Percentiles rank a stretch among this genome's conserved stretches.
These are phyloP conservation scores for Fomes fomentarius DNA, from an alignment of 1,284 basidiomycete genomes.

Conservation along the genomic window DNA sequence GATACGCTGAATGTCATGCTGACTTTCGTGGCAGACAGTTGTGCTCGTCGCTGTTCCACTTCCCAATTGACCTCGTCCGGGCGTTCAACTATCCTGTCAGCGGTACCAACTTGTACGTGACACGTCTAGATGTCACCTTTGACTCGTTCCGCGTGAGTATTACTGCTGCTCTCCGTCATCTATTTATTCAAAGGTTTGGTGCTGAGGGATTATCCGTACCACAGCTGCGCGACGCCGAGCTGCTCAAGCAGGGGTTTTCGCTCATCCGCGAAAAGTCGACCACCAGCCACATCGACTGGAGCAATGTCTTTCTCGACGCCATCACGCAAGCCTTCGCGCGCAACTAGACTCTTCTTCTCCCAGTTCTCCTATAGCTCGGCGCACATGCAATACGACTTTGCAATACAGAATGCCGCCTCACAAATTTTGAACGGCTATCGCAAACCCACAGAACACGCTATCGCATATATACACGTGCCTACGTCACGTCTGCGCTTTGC, in stretches of 20 bases:
- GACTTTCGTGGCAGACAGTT: constrained; percentile 26
- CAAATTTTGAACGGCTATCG: too few relatives aligned
- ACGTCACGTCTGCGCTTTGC: too few relatives aligned
- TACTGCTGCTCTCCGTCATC: not conserved
- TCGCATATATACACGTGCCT: too few relatives aligned
- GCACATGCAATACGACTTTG: too few relatives aligned
- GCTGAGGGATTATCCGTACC: not conserved
- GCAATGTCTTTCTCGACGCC: constrained; percentile 28
- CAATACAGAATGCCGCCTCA: too few relatives aligned
- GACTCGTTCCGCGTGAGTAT: constrained; percentile 41
- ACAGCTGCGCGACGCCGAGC: constrained; percentile 44
- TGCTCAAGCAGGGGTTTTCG: constrained; percentile 37
- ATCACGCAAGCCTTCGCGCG: constrained; percentile 12
- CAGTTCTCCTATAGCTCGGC: too few relatives aligned
- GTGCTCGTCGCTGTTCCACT: constrained; percentile 29
- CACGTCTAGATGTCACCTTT: constrained; percentile 44
- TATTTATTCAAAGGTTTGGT: not conserved
- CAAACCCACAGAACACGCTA: too few relatives aligned
- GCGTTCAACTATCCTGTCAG: constrained; percentile 37
- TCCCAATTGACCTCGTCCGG: constrained; percentile 35
- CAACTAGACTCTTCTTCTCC: not conserved
- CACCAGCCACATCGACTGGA: constrained; percentile 26
- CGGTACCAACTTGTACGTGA: constrained; percentile 39
- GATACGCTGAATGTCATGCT: not conserved
- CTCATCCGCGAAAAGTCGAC: constrained; percentile 26